These are phyloP conservation scores for Colletotrichum falcatum DNA, from an alignment of 2,329 filamentous ascomycete species.

Conservation along the genomic window DNA sequence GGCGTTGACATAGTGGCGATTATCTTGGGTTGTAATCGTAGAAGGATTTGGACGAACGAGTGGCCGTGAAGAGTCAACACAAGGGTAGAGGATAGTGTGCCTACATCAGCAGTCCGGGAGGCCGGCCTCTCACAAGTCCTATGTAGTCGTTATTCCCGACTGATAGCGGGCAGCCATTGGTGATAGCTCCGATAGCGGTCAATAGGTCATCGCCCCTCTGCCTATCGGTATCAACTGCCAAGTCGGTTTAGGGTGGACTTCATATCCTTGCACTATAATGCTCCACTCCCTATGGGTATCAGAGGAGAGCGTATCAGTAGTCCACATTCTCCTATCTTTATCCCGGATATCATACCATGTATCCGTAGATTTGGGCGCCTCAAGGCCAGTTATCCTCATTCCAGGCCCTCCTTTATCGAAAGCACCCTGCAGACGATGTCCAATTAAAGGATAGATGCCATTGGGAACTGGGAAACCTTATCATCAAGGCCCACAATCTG, in stretches of 20 bases:
- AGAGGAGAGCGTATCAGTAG: neutral
- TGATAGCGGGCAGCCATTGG: neutral
- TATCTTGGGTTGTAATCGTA: neutral
- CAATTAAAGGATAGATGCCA: neutral
- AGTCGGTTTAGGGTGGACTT: neutral
- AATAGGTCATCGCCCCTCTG: neutral
- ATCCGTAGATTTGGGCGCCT: neutral
- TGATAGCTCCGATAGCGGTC: neutral
- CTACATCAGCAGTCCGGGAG: neutral
- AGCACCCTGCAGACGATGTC: neutral
- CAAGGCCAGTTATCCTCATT: neutral
- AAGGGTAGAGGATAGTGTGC: neutral
- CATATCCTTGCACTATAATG: neutral
- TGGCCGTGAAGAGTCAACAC: neutral
- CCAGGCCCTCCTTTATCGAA: neutral
- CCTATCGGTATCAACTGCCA: conserved; percentile 31
- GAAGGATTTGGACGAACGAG: neutral
- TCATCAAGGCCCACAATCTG: neutral
- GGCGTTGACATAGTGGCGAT: neutral
- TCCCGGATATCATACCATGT: neutral
- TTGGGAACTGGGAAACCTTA: neutral
- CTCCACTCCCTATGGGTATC: conserved; percentile 1
- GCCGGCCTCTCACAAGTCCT: neutral
- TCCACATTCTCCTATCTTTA: neutral
- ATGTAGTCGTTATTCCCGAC: neutral